phyloP scores from a whole-genome alignment of 495 filamentous ascomycete genomes.

The Daldinia loculata region DNA sequence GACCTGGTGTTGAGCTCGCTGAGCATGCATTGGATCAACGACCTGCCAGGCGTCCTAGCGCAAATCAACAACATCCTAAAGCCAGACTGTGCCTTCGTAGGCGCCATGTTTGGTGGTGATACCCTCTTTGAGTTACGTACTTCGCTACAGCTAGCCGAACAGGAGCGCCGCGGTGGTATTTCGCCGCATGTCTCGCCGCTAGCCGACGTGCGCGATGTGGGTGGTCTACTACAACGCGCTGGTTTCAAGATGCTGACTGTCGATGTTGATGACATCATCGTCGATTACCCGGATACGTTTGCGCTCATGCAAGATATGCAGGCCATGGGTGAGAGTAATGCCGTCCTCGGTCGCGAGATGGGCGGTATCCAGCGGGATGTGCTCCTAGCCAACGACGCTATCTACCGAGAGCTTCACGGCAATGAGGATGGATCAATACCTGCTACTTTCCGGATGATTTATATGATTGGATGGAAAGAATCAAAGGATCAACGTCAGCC shows the following conservation, averaged over 20 bases:
- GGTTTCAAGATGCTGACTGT: constrained; percentile 97
- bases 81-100: constrained; percentile 91
- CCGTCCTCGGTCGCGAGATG: constrained; percentile 79
- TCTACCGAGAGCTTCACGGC: constrained; percentile 87
- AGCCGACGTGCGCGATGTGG: constrained; percentile 91
- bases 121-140: constrained; percentile 93
- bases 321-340: constrained; percentile 93
- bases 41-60: constrained; percentile 81
- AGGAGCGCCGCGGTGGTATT: constrained; percentile 87
- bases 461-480: constrained; percentile 99
- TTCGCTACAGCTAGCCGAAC: constrained; percentile 90
- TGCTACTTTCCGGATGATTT: constrained; percentile 91
- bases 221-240: constrained; percentile 82
- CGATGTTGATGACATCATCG: constrained; percentile 95
- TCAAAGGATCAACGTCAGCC: constrained; percentile 79
- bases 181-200: constrained; percentile 86
- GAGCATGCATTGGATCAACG: constrained; percentile 97
- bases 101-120: constrained; percentile 95
- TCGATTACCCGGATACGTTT: constrained; percentile 94
- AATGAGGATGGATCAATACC: constrained; percentile 73
- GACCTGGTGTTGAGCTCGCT: constrained; percentile 88
- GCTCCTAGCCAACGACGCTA: constrained; percentile 84
- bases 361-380: constrained; percentile 82
- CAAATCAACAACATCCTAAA: constrained; percentile 86
- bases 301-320: constrained; percentile 92